Evolutionary conservation across 352 stramenopile genomes (phyloP).

Genomic region (Phytophthora aleatoria): DNA sequence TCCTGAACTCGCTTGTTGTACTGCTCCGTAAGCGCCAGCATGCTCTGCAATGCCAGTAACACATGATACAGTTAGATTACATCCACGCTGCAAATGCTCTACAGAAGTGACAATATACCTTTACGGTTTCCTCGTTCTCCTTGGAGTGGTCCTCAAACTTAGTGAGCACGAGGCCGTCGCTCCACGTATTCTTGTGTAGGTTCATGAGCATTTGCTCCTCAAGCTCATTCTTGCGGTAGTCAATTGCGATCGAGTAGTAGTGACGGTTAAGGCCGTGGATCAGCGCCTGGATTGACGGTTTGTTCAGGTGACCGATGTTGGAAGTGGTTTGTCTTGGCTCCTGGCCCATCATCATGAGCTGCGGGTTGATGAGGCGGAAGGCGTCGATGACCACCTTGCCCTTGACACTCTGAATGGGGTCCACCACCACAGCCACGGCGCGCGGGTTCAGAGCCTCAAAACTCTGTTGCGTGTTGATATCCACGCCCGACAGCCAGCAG

Average conservation of each 20-base stretch:
- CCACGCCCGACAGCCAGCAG: constrained; percentile 99
- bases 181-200: constrained; percentile 98
- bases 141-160: constrained; percentile 96
- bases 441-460: constrained; percentile 99
- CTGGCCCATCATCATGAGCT: constrained; percentile 98
- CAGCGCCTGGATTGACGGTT: constrained; percentile 98
- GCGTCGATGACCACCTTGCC: constrained; percentile 99
- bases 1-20: constrained; percentile 97
- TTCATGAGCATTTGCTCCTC: constrained; percentile 99
- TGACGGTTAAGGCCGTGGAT: constrained; percentile 99
- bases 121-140: constrained; percentile 93
- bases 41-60: constrained; percentile 50
- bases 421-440: constrained; percentile 98
- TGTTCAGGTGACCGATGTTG: constrained; percentile 99
- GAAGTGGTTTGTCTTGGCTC: constrained; percentile 98
- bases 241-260: constrained; percentile 98
- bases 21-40: constrained; percentile 95
- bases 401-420: constrained; percentile 99
- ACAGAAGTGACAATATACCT: constrained; percentile 45
- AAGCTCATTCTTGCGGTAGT: constrained; percentile 99
- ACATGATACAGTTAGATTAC: constrained; percentile 74
- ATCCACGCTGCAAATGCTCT: background rate
- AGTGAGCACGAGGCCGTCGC: constrained; percentile 92
- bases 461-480: constrained; percentile 99
- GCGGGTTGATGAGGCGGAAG: constrained; percentile 99